phyloP scores from a whole-genome alignment of 2,329 filamentous ascomycete species.

The Emmonsiellopsis sp. region DNA sequence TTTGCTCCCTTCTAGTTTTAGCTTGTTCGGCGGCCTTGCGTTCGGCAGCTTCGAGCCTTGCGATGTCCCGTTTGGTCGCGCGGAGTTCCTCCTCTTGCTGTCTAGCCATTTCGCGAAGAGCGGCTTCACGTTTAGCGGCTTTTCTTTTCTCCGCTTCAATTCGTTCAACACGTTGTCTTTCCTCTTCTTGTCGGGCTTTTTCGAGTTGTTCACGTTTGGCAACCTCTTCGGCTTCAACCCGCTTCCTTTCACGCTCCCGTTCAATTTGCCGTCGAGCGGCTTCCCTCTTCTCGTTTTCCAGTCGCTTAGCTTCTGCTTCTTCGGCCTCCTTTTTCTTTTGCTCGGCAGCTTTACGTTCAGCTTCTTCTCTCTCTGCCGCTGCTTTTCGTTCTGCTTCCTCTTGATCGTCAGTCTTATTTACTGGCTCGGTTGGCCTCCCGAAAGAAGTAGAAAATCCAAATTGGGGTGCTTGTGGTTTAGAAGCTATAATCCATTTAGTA shows the following conservation, averaged over 20 bases:
- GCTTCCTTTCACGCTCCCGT: not conserved
- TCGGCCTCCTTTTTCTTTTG: constrained; percentile 7
- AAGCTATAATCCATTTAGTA: not conserved
- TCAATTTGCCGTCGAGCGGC: constrained; percentile 1
- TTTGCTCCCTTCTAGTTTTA: constrained; percentile 5
- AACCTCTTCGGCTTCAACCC: constrained; percentile 6
- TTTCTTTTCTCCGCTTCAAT: constrained; percentile 4
- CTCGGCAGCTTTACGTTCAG: not conserved
- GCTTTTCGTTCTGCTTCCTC: constrained; percentile 3
- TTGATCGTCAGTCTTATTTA: constrained; percentile 2
- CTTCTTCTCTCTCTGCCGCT: not conserved
- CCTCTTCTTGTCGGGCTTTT: constrained; percentile 5
- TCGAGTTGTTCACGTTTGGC: constrained; percentile 6
- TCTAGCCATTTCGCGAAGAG: constrained; percentile 9
- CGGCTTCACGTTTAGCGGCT: constrained; percentile 8
- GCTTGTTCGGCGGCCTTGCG: not conserved
- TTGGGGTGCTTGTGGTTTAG: not conserved
- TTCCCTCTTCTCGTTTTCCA: constrained; percentile 7
- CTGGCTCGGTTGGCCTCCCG: not conserved
- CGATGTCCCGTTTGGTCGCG: constrained; percentile 5
- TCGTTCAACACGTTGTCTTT: not conserved
- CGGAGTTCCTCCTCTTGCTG: constrained; percentile 7
- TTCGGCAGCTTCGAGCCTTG: constrained; percentile 2
- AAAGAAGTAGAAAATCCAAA: not conserved
- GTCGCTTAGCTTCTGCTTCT: constrained; percentile 3